These are phyloP conservation scores for Phaeoacremonium minimum DNA, from an alignment of 2,329 filamentous ascomycete species.

Conservation along the genomic window DNA sequence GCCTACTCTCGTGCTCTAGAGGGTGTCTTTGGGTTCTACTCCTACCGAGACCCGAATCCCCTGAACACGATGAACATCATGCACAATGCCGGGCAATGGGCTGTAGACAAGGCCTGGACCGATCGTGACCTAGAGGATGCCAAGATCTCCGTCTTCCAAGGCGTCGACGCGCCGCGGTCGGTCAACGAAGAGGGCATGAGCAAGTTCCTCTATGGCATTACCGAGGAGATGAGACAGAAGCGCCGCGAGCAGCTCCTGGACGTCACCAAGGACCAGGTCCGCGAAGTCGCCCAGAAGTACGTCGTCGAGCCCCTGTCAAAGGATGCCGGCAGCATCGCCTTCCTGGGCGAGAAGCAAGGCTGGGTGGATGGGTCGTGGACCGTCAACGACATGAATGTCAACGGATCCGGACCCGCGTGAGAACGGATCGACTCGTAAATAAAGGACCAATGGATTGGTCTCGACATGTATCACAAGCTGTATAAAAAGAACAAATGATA, in stretches of 20 bases:
- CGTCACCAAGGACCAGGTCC: slow-evolving; percentile 76
- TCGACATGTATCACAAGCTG: slow-evolving; percentile 8
- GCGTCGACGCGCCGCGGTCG: slow-evolving; percentile 80
- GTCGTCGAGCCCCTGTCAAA: slow-evolving; percentile 64
- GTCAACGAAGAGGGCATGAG: slow-evolving; percentile 86
- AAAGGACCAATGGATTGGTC: no score
- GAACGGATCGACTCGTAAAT: no score
- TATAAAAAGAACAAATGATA: slow-evolving; percentile 11
- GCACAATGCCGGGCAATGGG: slow-evolving; percentile 77
- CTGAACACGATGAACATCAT: slow-evolving; percentile 84
- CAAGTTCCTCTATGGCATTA: slow-evolving; percentile 79
- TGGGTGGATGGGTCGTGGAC: slow-evolving; percentile 76
- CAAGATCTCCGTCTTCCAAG: slow-evolving; percentile 91
- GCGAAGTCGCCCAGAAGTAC: slow-evolving; percentile 75
- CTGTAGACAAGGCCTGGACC: slow-evolving; percentile 74
- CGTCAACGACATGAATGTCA: slow-evolving; percentile 68
- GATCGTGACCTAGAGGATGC: slow-evolving; percentile 89
- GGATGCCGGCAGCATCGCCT: slow-evolving; percentile 58
- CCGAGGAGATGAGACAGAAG: slow-evolving; percentile 82
- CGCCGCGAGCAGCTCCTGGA: slow-evolving; percentile 82
- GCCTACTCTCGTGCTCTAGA: slow-evolving; percentile 77
- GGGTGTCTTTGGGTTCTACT: slow-evolving; percentile 90
- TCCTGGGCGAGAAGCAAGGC: slow-evolving; percentile 78
- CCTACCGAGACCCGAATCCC: slow-evolving; percentile 90
- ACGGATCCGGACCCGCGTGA: no score